Evolutionary conservation across 345 rosid genomes (phyloP).

Genomic region (Fremontodendron californicum): DNA sequence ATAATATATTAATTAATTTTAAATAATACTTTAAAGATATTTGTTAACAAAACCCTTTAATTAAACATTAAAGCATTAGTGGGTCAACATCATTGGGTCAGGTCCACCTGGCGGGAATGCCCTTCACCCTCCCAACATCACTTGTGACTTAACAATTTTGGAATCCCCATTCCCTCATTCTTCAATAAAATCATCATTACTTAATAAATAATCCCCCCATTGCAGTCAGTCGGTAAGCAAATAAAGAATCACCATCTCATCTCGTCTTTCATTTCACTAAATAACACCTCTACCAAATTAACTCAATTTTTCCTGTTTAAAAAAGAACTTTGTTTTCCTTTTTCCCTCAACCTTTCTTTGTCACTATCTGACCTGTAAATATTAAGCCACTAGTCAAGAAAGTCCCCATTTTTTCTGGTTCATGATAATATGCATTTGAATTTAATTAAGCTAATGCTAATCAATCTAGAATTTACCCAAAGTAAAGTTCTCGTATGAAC

Average conservation of each 20-base stretch:
- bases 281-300: background rate
- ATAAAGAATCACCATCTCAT: background rate
- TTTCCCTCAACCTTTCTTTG: background rate
- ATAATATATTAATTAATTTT: too few relatives aligned
- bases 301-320: background rate
- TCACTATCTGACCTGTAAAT: background rate
- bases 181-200: background rate
- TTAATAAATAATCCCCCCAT: background rate
- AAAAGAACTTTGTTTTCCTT: background rate
- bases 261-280: background rate
- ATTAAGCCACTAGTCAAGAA: background rate
- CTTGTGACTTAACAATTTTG: conserved; percentile 1
- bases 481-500: background rate
- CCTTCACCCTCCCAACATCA: conserved; percentile 1
- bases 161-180: background rate
- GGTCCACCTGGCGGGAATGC: background rate
- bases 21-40: too few relatives aligned
- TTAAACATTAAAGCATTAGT: background rate
- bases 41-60: too few relatives aligned
- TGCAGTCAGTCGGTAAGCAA: background rate
- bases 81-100: background rate
- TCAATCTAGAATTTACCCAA: background rate
- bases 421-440: background rate
- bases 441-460: background rate
- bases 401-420: background rate